phyloP scores from a whole-genome alignment of 305 asterid genomes.

The Fraxinus dipetala region DNA sequence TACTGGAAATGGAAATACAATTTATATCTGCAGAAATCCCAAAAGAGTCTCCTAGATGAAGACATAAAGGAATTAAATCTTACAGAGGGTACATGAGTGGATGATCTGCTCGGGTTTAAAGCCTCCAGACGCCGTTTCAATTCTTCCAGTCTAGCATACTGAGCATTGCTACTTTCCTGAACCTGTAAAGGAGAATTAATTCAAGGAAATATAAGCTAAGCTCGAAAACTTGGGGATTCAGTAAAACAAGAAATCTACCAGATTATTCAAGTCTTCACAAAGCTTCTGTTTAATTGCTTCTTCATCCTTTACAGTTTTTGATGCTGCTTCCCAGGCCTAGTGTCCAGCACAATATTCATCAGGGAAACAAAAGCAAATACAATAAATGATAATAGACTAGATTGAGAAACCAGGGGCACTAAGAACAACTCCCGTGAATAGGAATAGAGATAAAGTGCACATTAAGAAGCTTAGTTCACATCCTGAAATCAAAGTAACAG shows the following conservation, averaged over 20 bases:
- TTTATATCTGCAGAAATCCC: background rate
- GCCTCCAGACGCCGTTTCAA: conserved; percentile 84
- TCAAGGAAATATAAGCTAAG: conserved; percentile 4
- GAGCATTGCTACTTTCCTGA: conserved; percentile 69
- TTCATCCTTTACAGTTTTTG: conserved; percentile 73
- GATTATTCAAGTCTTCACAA: conserved; percentile 73
- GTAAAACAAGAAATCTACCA: conserved; percentile 38
- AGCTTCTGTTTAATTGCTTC: conserved; percentile 79
- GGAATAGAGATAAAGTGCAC: conserved; percentile 3
- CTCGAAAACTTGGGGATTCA: background rate
- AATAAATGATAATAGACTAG: conserved; percentile 7
- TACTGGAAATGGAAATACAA: conserved; percentile 6
- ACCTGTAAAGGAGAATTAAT: conserved; percentile 48
- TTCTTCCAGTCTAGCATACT: conserved; percentile 80
- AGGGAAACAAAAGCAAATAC: background rate
- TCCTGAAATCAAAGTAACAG: background rate
- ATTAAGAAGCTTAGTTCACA: conserved; percentile 12
- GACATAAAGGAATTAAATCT: conserved; percentile 27
- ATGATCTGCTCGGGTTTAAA: conserved; percentile 71
- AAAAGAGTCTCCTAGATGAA: conserved; percentile 8
- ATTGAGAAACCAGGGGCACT: background rate
- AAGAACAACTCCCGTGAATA: background rate
- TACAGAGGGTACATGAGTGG: conserved; percentile 45
- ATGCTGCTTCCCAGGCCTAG: conserved; percentile 93
- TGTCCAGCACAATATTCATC: conserved; percentile 19